These are phyloP conservation scores for Amanita subjunquillea DNA, from an alignment of 768 basidiomycete genomes.

Conservation along the genomic window DNA sequence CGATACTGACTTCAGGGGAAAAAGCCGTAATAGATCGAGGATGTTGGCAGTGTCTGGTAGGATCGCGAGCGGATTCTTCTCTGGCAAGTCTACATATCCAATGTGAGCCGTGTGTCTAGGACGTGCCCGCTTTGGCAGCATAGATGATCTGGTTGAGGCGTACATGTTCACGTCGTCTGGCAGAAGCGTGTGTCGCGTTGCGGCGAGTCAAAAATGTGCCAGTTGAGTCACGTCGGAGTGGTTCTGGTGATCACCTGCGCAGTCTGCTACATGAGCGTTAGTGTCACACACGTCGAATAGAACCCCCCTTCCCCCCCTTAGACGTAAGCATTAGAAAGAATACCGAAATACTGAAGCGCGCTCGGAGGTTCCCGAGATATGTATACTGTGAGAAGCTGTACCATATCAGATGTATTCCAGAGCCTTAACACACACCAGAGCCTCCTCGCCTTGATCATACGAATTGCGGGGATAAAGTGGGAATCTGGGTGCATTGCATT, in stretches of 20 bases:
- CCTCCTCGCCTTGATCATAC: no score
- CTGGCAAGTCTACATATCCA: conserved; percentile 55
- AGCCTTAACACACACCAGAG: no score
- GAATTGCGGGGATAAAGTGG: no score
- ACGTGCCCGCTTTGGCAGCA: conserved; percentile 58
- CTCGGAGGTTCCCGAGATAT: no score
- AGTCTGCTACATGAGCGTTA: neutral
- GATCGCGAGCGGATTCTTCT: conserved; percentile 69
- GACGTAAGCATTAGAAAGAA: no score
- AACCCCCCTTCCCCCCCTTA: no score
- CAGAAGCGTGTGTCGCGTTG: conserved; percentile 60
- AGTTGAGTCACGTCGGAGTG: conserved; percentile 56
- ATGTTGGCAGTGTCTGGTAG: conserved; percentile 55
- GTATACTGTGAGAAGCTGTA: no score
- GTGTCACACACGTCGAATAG: conserved; percentile 59
- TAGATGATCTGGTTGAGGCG: conserved; percentile 60
- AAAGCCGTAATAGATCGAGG: conserved; percentile 51
- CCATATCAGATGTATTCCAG: no score
- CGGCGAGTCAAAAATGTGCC: conserved; percentile 73
- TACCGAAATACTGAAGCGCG: no score
- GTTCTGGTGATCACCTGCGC: neutral
- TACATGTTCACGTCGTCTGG: conserved; percentile 50
- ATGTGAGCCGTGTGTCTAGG: neutral
- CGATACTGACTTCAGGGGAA: conserved; percentile 35
- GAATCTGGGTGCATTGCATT: no score